Percentiles rank a stretch among this genome's conserved stretches.
phyloP scores from a whole-genome alignment of 768 basidiomycete genomes.

The Chalciporus pseudorubinellus region DNA sequence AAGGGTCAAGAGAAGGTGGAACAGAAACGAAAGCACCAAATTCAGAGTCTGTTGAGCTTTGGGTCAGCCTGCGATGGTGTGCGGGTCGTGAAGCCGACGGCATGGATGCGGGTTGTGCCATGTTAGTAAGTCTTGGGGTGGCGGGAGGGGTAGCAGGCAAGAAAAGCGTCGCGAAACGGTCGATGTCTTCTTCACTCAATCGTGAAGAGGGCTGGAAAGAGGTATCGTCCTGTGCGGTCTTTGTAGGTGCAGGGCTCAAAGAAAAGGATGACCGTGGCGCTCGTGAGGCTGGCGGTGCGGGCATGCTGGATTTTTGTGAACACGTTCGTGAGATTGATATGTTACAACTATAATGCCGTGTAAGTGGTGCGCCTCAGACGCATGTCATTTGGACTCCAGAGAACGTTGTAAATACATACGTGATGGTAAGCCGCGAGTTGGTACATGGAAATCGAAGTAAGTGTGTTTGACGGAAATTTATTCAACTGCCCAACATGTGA shows the following conservation, averaged over 20 bases:
- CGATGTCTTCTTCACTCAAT: constrained; percentile 31
- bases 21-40: constrained; percentile 66
- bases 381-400: background rate
- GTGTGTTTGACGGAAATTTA: too few relatives aligned
- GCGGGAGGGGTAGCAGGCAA: constrained; percentile 37
- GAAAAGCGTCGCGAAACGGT: constrained; percentile 45
- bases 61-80: constrained; percentile 13
- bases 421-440: too few relatives aligned
- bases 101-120: background rate
- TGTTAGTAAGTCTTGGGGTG: constrained; percentile 14
- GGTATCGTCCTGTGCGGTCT: background rate
- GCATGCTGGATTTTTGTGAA: background rate
- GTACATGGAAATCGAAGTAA: too few relatives aligned
- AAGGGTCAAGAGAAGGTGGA: constrained; percentile 50
- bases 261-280: background rate
- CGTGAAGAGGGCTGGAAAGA: background rate
- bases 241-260: background rate
- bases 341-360: background rate
- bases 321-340: background rate
- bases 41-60: constrained; percentile 43
- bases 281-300: background rate
- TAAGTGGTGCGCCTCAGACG: background rate
- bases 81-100: background rate
- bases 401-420: too few relatives aligned
- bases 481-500: too few relatives aligned